phyloP scores from a whole-genome alignment of 202 grass and related monocot species.

The Setaria viridis region DNA sequence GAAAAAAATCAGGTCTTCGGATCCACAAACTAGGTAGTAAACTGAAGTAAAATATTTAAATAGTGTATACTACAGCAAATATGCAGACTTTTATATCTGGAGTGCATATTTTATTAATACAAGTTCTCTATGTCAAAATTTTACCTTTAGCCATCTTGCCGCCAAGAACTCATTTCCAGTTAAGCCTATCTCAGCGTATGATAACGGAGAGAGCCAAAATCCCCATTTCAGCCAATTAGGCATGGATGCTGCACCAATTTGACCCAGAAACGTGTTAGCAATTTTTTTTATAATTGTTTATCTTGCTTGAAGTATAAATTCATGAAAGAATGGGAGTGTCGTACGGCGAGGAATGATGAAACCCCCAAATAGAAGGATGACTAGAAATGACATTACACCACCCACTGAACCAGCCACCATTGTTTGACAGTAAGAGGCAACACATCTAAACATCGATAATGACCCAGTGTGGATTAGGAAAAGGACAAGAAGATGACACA shows the following conservation, averaged over 20 bases:
- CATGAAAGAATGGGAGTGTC: constrained; percentile 14
- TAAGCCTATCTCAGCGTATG: constrained; percentile 77
- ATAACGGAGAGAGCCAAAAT: constrained; percentile 87
- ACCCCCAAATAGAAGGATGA: constrained; percentile 56
- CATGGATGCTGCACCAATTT: constrained; percentile 57
- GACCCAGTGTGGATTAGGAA: constrained; percentile 64
- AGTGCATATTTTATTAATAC: background rate
- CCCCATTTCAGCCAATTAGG: constrained; percentile 90
- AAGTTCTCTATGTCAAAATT: background rate
- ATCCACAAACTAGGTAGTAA: background rate
- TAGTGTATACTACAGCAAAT: background rate
- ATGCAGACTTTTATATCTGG: background rate
- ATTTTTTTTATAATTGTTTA: background rate
- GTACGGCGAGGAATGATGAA: constrained; percentile 63
- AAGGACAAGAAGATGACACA: constrained; percentile 66
- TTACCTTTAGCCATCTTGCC: constrained; percentile 83
- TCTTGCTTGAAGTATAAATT: constrained; percentile 16
- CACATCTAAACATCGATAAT: constrained; percentile 64
- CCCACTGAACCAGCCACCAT: constrained; percentile 33
- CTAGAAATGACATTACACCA: constrained; percentile 24
- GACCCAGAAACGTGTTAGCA: background rate
- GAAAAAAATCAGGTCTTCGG: background rate
- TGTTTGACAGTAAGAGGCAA: constrained; percentile 65
- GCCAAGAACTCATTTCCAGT: constrained; percentile 81
- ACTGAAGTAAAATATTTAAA: background rate